These are phyloP conservation scores for Auricularia sp. DNA, from an alignment of 768 basidiomycete species.

Conservation along the genomic window DNA sequence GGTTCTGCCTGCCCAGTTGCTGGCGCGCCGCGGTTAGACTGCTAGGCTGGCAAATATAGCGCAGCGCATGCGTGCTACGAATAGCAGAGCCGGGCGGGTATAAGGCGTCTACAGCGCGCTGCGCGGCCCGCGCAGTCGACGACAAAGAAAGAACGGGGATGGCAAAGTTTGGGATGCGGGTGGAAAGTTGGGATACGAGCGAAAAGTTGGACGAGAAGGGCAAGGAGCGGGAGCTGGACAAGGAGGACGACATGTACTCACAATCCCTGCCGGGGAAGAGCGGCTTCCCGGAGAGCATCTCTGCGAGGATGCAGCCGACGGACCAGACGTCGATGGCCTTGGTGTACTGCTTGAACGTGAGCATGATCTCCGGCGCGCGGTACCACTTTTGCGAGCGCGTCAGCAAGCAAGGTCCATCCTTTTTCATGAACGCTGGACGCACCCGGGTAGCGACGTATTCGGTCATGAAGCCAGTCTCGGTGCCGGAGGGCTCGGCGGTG, in stretches of 20 bases:
- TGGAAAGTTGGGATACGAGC: no score
- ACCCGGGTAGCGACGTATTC: slow-evolving; percentile 31
- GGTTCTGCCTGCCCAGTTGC: no score
- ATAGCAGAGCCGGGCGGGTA: no score
- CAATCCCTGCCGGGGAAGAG: slow-evolving; percentile 87
- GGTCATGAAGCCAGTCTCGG: slow-evolving; percentile 80
- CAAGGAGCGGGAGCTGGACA: neutral
- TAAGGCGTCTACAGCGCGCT: no score
- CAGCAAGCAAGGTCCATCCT: no score
- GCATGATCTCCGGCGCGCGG: slow-evolving; percentile 97
- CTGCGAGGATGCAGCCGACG: slow-evolving; percentile 80
- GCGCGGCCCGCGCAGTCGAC: no score
- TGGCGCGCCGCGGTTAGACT: no score
- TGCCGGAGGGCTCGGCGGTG: slow-evolving; percentile 76
- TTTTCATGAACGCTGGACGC: no score
- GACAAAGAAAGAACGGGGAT: no score
- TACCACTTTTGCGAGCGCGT: slow-evolving; percentile 50
- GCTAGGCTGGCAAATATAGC: no score
- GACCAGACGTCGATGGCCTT: slow-evolving; percentile 86
- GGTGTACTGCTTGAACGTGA: slow-evolving; percentile 78
- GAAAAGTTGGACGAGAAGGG: neutral
- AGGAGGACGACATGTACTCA: slow-evolving; percentile 11
- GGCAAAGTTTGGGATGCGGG: no score
- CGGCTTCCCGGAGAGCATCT: slow-evolving; percentile 95
- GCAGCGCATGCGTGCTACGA: no score